Evolutionary conservation across 2,329 filamentous ascomycete species (phyloP).

Genomic region (Aspergillus luchuensis): DNA sequence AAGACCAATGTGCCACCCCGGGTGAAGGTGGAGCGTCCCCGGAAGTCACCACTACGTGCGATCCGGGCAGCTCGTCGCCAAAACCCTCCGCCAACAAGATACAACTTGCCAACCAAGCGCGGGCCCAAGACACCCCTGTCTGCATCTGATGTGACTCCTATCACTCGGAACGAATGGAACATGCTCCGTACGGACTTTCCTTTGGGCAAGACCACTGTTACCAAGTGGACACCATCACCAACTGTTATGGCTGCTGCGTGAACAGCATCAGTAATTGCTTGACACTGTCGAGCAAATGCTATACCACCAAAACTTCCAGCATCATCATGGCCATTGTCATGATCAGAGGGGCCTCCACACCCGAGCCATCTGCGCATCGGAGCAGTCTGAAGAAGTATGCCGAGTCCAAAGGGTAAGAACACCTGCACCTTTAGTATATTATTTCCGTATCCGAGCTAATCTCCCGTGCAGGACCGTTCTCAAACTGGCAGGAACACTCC

Average conservation of each 20-base stretch:
- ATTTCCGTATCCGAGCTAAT: neutral
- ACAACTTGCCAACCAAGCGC: slow-evolving; percentile 21
- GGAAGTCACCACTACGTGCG: slow-evolving; percentile 26
- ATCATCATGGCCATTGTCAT: too few relatives aligned
- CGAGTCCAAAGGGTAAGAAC: neutral
- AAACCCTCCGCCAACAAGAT: slow-evolving; percentile 14
- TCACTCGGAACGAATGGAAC: slow-evolving; percentile 47
- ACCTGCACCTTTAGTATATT: neutral
- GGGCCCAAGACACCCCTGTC: slow-evolving; percentile 45
- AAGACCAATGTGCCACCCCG: neutral
- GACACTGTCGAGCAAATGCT: neutral
- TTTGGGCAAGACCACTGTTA: slow-evolving; percentile 34
- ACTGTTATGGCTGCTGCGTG: slow-evolving; percentile 34
- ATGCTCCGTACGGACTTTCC: slow-evolving; percentile 37
- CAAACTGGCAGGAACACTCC: neutral
- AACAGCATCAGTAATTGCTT: slow-evolving; percentile 7
- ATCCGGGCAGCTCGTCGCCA: slow-evolving; percentile 27
- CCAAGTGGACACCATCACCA: slow-evolving; percentile 42
- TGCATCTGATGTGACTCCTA: slow-evolving; percentile 47
- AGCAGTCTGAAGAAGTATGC: neutral
- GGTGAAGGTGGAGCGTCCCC: slow-evolving; percentile 5
- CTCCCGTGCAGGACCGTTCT: neutral
- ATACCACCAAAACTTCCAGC: too few relatives aligned
- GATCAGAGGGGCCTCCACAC: neutral
- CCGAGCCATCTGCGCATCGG: neutral